A percentile compares a stretch with the other conserved stretches of the same genome.
These are phyloP conservation scores for Phyllosticta capitalensis DNA, from an alignment of 2,329 filamentous ascomycete genomes.

Conservation along the genomic window DNA sequence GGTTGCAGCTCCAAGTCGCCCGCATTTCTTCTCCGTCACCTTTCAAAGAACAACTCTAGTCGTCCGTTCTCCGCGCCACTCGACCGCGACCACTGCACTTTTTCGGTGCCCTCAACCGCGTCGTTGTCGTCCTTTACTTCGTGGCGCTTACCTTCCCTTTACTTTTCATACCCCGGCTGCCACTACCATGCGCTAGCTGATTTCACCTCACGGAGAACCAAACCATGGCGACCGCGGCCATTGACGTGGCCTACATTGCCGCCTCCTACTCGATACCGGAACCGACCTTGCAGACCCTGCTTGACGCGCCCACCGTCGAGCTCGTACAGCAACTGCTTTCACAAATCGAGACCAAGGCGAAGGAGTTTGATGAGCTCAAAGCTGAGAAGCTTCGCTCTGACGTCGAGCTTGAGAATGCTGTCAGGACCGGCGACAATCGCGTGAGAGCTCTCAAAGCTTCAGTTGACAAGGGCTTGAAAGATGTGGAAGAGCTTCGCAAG, in stretches of 20 bases:
- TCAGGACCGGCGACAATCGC: slow-evolving; percentile 74
- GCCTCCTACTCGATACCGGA: slow-evolving; percentile 61
- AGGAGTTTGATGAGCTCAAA: slow-evolving; percentile 70
- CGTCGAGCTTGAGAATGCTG: slow-evolving; percentile 86
- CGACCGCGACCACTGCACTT: not conserved
- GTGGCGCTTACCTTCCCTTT: slow-evolving; percentile 12
- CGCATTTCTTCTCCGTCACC: slow-evolving; percentile 5
- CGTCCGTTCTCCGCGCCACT: not conserved
- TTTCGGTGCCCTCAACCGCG: slow-evolving; percentile 9
- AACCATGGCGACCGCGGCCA: slow-evolving; percentile 49
- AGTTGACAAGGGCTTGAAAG: slow-evolving; percentile 73
- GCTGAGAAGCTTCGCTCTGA: slow-evolving; percentile 82
- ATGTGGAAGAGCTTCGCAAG: slow-evolving; percentile 70
- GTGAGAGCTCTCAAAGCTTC: slow-evolving; percentile 72
- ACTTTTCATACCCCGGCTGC: slow-evolving; percentile 1
- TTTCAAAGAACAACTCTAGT: slow-evolving; percentile 7
- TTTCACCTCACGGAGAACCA: not conserved
- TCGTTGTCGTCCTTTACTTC: slow-evolving; percentile 10
- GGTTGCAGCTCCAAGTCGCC: not conserved
- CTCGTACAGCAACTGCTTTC: slow-evolving; percentile 67
- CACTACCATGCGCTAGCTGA: slow-evolving; percentile 10
- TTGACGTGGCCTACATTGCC: slow-evolving; percentile 66
- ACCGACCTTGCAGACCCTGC: slow-evolving; percentile 49
- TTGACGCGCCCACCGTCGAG: slow-evolving; percentile 64
- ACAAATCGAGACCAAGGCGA: slow-evolving; percentile 67